These are phyloP conservation scores for Cladosporium sp. DNA, from an alignment of 2,329 filamentous ascomycete species.

Conservation along the genomic window DNA sequence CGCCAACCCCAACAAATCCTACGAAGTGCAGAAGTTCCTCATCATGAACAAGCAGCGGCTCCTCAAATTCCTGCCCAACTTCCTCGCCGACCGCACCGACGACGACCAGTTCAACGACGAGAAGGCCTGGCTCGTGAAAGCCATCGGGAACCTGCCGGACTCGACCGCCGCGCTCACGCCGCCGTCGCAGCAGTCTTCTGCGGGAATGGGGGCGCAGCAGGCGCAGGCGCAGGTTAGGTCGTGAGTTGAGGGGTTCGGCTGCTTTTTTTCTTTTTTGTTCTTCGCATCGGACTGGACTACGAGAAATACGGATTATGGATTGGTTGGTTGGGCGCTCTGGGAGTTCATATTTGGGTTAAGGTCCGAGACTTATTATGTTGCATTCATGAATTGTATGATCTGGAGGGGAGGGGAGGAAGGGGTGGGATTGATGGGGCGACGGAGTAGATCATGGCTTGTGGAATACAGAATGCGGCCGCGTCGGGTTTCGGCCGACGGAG, in stretches of 20 bases:
- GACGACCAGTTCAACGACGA: constrained; percentile 99
- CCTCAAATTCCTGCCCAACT: constrained; percentile 80
- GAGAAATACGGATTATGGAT: too few species aligned
- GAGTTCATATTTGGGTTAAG: too few species aligned
- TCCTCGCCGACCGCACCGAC: constrained; percentile 89
- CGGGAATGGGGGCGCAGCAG: constrained; percentile 11
- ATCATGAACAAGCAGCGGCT: constrained; percentile 94
- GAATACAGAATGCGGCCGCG: too few species aligned
- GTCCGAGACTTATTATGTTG: too few species aligned
- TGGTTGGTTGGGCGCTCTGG: too few species aligned
- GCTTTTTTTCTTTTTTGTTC: too few species aligned
- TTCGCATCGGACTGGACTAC: too few species aligned
- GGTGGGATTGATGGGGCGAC: too few species aligned
- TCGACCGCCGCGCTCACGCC: constrained; percentile 21
- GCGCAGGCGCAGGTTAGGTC: constrained; percentile 13
- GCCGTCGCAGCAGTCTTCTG: background rate
- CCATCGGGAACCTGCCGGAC: constrained; percentile 53
- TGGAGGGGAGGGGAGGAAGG: too few species aligned
- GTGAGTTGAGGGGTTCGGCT: background rate
- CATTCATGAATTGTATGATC: too few species aligned
- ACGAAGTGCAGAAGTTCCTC: constrained; percentile 88
- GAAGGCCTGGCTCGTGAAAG: constrained; percentile 92
- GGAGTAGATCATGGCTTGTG: too few species aligned
- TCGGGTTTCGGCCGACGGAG: too few species aligned
- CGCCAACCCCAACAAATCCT: constrained; percentile 96